These are phyloP conservation scores for Skeletonema costatum DNA, from an alignment of 108 stramenopile genomes.

Conservation along the genomic window DNA sequence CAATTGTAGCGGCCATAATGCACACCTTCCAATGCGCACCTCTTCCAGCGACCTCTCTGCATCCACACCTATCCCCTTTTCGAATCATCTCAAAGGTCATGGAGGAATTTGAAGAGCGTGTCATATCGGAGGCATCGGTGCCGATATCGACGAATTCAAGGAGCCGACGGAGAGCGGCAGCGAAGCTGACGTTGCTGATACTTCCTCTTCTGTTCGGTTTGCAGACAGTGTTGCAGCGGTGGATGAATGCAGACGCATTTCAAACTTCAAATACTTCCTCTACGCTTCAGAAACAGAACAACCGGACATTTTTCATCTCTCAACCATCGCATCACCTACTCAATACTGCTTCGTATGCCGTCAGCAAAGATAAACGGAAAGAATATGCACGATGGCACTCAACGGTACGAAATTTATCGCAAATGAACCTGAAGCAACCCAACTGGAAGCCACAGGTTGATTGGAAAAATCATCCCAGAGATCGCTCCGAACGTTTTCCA, in stretches of 20 bases:
- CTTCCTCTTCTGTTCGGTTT: not conserved
- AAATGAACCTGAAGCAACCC: conserved; percentile 17
- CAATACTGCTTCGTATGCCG: conserved; percentile 3
- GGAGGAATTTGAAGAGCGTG: not conserved
- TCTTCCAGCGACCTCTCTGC: no score
- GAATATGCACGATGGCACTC: conserved; percentile 42
- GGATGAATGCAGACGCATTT: not conserved
- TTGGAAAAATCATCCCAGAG: conserved; percentile 30
- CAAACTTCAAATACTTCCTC: not conserved
- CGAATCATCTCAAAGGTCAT: not conserved
- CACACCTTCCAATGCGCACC: no score
- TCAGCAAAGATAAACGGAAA: conserved; percentile 15
- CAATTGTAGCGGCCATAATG: no score
- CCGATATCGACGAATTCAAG: not conserved
- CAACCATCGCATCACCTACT: not conserved
- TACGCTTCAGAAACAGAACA: not conserved
- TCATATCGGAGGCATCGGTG: not conserved
- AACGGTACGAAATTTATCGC: conserved; percentile 27
- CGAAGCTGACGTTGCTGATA: not conserved
- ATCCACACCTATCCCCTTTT: no score
- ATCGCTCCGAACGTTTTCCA: conserved; percentile 39
- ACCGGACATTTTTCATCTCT: not conserved
- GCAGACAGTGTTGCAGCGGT: not conserved
- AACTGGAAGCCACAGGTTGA: conserved; percentile 31
- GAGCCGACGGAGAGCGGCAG: not conserved